A percentile compares a stretch with the other conserved stretches of the same genome.
Evolutionary conservation across 2,329 filamentous ascomycete genomes (phyloP).

Genomic region (Hymenoscyphus salicellus): DNA sequence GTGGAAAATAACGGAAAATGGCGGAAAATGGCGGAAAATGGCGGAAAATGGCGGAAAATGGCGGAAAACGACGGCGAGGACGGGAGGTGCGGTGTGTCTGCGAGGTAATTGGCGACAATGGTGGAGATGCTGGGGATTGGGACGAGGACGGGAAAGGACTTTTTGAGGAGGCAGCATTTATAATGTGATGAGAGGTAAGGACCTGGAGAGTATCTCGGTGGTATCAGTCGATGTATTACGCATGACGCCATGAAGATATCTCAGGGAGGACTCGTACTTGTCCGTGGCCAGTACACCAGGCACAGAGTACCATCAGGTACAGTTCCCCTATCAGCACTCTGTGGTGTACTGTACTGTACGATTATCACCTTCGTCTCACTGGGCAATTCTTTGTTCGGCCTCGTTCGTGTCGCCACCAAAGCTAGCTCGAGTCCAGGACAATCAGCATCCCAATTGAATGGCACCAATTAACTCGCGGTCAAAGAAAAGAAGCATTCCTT

Average conservation of each 20-base stretch:
- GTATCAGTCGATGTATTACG: not conserved
- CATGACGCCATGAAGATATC: not conserved
- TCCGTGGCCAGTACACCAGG: not conserved
- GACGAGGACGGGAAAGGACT: not conserved
- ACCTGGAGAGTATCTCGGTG: no score
- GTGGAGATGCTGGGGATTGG: not conserved
- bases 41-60: no score
- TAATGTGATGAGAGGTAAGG: not conserved
- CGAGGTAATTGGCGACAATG: not conserved
- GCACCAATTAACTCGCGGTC: not conserved
- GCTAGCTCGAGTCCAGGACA: not conserved
- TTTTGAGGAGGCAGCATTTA: not conserved
- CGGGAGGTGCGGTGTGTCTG: no score
- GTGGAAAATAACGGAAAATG: no score
- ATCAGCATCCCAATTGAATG: not conserved
- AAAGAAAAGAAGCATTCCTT: not conserved
- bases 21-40: no score
- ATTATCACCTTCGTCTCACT: not conserved
- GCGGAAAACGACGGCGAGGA: not conserved
- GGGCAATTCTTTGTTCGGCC: conserved; percentile 1
- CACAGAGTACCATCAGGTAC: not conserved
- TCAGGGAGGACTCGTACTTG: not conserved
- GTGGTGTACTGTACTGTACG: no score
- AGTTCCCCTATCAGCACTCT: not conserved
- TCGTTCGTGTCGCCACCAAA: not conserved